These are phyloP conservation scores for Flagelloscypha sp. DNA, from an alignment of 768 basidiomycete genomes.

Conservation along the genomic window DNA sequence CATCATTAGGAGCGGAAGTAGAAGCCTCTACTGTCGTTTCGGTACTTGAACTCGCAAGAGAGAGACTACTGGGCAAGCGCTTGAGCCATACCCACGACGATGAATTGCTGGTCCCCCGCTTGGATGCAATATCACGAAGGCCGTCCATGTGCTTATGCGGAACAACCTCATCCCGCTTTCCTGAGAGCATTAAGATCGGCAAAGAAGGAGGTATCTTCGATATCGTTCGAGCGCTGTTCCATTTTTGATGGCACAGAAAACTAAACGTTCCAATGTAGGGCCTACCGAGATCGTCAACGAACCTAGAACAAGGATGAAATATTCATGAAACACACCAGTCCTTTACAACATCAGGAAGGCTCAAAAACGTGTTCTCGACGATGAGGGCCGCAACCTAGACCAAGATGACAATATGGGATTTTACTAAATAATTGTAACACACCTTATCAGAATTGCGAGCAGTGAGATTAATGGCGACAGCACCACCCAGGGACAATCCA, in stretches of 20 bases:
- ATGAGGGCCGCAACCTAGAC: conserved; percentile 49
- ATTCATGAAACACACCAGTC: too few species aligned
- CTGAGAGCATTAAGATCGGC: conserved; percentile 59
- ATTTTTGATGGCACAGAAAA: conserved; percentile 57
- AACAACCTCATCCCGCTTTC: conserved; percentile 45
- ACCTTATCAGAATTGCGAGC: conserved; percentile 46
- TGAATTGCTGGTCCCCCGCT: conserved; percentile 12
- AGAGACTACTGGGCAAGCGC: too few species aligned
- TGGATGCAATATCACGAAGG: conserved; percentile 35
- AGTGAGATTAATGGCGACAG: conserved; percentile 66
- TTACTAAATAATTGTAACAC: conserved; percentile 7
- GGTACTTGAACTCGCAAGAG: too few species aligned
- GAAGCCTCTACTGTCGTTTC: conserved; percentile 23
- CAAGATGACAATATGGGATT: background rate
- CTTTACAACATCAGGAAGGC: conserved; percentile 33
- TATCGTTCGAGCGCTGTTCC: conserved; percentile 44
- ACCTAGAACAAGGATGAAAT: too few species aligned
- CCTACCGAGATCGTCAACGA: too few species aligned
- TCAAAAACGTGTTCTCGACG: conserved; percentile 69
- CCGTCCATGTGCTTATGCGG: conserved; percentile 46
- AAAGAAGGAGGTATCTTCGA: conserved; percentile 32
- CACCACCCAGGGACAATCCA: conserved; percentile 63
- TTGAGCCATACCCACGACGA: conserved; percentile 4
- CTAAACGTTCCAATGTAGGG: conserved; percentile 35
- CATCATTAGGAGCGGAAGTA: conserved; percentile 22